phyloP scores from a whole-genome alignment of 495 filamentous ascomycete species.

The Pyrenula aspistea region DNA sequence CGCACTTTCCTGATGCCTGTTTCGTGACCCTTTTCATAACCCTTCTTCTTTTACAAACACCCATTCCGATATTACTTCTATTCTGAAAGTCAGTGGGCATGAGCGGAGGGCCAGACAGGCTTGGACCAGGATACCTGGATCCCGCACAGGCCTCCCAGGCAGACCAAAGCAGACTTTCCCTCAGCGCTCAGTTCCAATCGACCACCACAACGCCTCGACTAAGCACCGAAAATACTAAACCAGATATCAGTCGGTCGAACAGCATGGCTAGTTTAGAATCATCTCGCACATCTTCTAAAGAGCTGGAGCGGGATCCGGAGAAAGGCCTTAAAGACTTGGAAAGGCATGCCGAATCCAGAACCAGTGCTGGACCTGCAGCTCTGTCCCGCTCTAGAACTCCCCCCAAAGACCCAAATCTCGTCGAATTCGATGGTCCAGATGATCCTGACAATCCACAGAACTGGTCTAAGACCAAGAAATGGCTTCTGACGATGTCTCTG shows the following conservation, averaged over 20 bases:
- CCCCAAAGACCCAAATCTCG: constrained; percentile 26
- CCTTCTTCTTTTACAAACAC: no score
- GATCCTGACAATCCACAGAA: constrained; percentile 67
- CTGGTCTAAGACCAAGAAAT: constrained; percentile 50
- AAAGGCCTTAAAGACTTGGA: constrained; percentile 13
- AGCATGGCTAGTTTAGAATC: background rate
- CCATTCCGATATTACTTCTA: no score
- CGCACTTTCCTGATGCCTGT: no score
- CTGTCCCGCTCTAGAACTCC: background rate
- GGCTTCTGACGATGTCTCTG: constrained; percentile 54
- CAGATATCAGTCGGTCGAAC: background rate
- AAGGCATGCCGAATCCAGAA: constrained; percentile 1
- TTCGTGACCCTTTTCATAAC: no score
- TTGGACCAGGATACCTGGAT: background rate
- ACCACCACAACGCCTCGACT: constrained; percentile 11
- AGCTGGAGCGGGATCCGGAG: constrained; percentile 3
- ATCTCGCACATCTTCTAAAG: background rate
- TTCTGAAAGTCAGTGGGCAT: no score
- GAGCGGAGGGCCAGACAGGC: constrained; percentile 4
- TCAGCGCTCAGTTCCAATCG: constrained; percentile 9
- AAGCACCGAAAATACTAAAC: constrained; percentile 10
- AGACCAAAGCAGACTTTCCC: background rate
- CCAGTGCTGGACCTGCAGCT: constrained; percentile 1
- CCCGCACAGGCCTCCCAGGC: background rate
- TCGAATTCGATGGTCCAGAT: constrained; percentile 33